Conservation (phyloP, 176 grass and related monocot species). For the Oryza rufipogon region DNA sequence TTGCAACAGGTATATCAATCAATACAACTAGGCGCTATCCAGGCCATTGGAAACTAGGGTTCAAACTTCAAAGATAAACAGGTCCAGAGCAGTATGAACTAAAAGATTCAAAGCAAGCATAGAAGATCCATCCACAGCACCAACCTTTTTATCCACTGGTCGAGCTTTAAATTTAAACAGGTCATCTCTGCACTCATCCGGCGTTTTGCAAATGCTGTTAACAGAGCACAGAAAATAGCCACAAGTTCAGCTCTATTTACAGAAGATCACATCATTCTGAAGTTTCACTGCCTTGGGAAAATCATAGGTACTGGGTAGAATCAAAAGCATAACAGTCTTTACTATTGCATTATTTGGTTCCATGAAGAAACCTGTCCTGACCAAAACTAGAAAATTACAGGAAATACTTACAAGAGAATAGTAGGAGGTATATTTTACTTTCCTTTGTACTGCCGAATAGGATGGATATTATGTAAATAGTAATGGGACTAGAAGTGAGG, state of each 20-base stretch:
- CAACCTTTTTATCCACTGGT: conserved; percentile 75
- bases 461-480: not conserved
- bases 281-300: conserved; percentile 8
- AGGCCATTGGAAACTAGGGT: conserved; percentile 10
- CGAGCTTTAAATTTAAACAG: conserved; percentile 72
- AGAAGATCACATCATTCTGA: not conserved
- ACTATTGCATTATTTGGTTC: conserved; percentile 3
- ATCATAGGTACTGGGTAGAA: not conserved
- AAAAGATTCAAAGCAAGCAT: conserved; percentile 28
- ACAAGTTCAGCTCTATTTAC: conserved; percentile 4
- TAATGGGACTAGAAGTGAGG: conserved; percentile 1
- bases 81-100: not conserved
- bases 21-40: not conserved
- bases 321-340: not conserved
- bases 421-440: not conserved
- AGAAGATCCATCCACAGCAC: not conserved
- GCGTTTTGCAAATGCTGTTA: conserved; percentile 49
- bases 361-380: not conserved
- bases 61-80: conserved; percentile 16
- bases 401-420: not conserved
- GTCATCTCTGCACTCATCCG: conserved; percentile 43
- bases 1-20: not conserved
- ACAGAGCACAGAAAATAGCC: conserved; percentile 32
- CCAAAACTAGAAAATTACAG: conserved; percentile 3
- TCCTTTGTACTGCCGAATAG: conserved; percentile 15